phyloP scores from a whole-genome alignment of 495 filamentous ascomycete species.

The Bacidia rubella region DNA sequence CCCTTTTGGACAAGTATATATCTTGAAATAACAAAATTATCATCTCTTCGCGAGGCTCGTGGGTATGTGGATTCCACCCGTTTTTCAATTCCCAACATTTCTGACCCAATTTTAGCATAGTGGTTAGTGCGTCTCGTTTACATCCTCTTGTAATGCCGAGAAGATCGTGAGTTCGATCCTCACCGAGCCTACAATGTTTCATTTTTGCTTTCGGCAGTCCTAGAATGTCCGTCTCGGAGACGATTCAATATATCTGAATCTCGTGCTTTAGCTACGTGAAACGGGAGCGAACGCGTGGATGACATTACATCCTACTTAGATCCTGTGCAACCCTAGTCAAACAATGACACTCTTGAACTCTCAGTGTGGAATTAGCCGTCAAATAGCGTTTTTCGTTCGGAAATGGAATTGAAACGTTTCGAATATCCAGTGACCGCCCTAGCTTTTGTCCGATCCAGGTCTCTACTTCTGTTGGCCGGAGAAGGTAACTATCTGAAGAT shows the following conservation, averaged over 20 bases:
- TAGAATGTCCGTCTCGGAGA: no score
- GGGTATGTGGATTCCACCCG: not conserved
- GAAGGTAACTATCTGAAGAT: conserved; percentile 62
- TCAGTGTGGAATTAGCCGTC: no score
- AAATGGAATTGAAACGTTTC: not conserved
- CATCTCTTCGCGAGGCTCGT: not conserved
- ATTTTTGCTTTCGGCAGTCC: no score
- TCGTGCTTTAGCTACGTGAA: no score
- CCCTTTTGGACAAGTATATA: no score
- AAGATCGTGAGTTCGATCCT: conserved; percentile 22
- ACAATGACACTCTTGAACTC: no score
- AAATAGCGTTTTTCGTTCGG: no score
- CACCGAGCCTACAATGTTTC: conserved; percentile 11
- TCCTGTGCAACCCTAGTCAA: no score
- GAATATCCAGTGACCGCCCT: conserved; percentile 12
- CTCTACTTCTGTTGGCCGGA: conserved; percentile 43
- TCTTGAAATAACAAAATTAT: not conserved
- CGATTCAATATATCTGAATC: no score
- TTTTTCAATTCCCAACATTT: not conserved
- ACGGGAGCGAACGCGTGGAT: no score
- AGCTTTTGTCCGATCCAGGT: conserved; percentile 6
- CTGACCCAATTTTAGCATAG: conserved; percentile 11
- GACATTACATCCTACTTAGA: no score
- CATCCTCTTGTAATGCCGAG: conserved; percentile 10
- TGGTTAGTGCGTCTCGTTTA: conserved; percentile 23